These are phyloP conservation scores for Prunus davidiana DNA, from an alignment of 306 rosid species.

Conservation along the genomic window DNA sequence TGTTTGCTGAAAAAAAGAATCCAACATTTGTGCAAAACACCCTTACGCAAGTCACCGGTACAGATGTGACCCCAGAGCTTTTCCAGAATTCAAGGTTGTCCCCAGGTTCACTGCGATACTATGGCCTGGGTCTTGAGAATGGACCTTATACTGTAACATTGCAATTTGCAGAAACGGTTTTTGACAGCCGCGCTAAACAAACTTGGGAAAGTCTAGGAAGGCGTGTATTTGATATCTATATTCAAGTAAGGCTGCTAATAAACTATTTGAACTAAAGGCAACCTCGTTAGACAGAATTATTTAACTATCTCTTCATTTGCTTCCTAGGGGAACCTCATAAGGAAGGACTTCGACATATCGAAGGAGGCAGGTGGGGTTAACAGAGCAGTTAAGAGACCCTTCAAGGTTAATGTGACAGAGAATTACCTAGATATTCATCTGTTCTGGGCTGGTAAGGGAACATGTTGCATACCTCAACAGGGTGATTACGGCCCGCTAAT, in stretches of 20 bases:
- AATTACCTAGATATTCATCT: slow-evolving; percentile 29
- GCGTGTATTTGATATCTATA: slow-evolving; percentile 55
- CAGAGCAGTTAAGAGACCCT: not conserved
- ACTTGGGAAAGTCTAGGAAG: slow-evolving; percentile 43
- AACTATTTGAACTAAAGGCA: not conserved
- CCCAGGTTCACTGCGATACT: slow-evolving; percentile 34
- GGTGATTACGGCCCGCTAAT: slow-evolving; percentile 17
- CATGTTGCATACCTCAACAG: slow-evolving; percentile 21
- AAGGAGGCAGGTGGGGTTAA: slow-evolving; percentile 19
- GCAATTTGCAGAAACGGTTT: slow-evolving; percentile 53
- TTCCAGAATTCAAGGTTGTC: slow-evolving; percentile 25
- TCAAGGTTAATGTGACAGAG: slow-evolving; percentile 11
- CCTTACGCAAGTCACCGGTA: slow-evolving; percentile 1
- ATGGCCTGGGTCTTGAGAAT: slow-evolving; percentile 48
- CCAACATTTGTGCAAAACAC: not conserved
- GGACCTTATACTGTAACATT: slow-evolving; percentile 48
- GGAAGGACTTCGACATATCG: slow-evolving; percentile 22
- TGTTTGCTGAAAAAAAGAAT: not conserved
- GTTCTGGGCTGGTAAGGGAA: slow-evolving; percentile 30
- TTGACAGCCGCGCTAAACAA: slow-evolving; percentile 1
- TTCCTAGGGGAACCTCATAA: not conserved
- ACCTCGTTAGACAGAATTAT: not conserved
- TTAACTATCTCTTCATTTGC: not conserved
- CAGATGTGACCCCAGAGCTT: slow-evolving; percentile 12
- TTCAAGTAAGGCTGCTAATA: slow-evolving; percentile 33